These are phyloP conservation scores for Talaromyces trachyspermus DNA, from an alignment of 495 filamentous ascomycete genomes.

Conservation along the genomic window DNA sequence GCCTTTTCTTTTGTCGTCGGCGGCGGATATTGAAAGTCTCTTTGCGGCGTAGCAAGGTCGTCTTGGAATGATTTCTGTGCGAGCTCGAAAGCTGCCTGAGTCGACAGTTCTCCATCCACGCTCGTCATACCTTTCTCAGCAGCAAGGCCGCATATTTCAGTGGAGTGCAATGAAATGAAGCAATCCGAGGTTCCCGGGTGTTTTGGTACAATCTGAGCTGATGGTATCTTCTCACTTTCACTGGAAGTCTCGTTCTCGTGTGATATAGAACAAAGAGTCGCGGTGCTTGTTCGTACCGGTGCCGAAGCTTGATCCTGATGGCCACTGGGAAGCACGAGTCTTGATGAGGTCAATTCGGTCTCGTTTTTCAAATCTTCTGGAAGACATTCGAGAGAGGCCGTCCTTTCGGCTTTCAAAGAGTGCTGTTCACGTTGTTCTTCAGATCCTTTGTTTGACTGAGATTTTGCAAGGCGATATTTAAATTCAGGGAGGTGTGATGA, in stretches of 20 bases:
- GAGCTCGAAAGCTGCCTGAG: slow-evolving; percentile 41
- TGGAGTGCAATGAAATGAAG: slow-evolving; percentile 34
- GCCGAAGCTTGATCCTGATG: background rate
- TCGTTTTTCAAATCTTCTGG: background rate
- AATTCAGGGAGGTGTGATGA: slow-evolving; percentile 40
- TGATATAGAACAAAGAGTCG: background rate
- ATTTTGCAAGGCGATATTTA: slow-evolving; percentile 34
- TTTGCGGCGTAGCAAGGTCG: slow-evolving; percentile 30
- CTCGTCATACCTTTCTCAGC: slow-evolving; percentile 14
- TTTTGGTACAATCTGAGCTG: slow-evolving; percentile 26
- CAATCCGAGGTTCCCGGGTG: slow-evolving; percentile 24
- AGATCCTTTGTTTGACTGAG: slow-evolving; percentile 13
- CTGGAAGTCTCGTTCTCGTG: background rate
- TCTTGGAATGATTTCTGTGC: slow-evolving; percentile 43
- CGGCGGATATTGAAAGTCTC: slow-evolving; percentile 1
- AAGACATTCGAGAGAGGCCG: background rate
- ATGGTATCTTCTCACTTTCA: slow-evolving; percentile 28
- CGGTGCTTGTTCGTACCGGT: background rate
- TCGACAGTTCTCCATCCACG: slow-evolving; percentile 36
- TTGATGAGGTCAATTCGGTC: background rate
- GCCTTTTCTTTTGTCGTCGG: background rate
- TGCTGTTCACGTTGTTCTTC: slow-evolving; percentile 14
- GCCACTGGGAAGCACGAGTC: background rate
- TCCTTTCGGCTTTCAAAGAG: slow-evolving; percentile 4
- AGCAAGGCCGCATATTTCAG: slow-evolving; percentile 20